Conservation (phyloP, 2,329 filamentous ascomycete species). For the Fusarium hainanense region DNA sequence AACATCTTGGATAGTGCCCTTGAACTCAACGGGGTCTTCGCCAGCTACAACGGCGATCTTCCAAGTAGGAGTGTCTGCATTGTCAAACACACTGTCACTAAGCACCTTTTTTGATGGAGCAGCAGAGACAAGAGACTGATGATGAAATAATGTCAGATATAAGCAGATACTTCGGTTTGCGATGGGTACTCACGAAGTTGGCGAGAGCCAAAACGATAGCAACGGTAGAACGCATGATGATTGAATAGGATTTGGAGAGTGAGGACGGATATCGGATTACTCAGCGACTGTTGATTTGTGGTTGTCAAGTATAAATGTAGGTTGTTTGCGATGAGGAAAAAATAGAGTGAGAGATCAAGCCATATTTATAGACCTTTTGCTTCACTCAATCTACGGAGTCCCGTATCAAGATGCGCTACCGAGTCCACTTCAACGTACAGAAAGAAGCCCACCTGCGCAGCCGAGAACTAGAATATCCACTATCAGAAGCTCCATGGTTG, state of each 20-base stretch:
- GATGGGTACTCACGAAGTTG: background rate
- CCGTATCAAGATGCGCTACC: background rate
- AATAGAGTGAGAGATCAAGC: background rate
- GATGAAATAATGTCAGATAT: background rate
- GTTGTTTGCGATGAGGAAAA: background rate
- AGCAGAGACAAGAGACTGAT: background rate
- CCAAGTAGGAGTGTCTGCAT: background rate
- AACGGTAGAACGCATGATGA: background rate
- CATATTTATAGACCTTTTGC: background rate
- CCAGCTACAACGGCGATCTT: background rate
- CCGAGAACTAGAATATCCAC: background rate
- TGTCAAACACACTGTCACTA: background rate
- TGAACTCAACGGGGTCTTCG: background rate
- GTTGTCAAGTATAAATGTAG: background rate
- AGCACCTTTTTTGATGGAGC: background rate
- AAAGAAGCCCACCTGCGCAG: accelerated
- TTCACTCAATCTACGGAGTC: background rate
- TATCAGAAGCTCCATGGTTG: background rate
- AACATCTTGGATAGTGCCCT: background rate
- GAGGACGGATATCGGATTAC: accelerated
- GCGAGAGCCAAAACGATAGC: background rate
- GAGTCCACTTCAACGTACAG: background rate
- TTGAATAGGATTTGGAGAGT: background rate
- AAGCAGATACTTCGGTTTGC: accelerated
- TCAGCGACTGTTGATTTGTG: background rate